Conservation (phyloP, 2,329 filamentous ascomycete genomes). For the Emergomyces pasteurianus region DNA sequence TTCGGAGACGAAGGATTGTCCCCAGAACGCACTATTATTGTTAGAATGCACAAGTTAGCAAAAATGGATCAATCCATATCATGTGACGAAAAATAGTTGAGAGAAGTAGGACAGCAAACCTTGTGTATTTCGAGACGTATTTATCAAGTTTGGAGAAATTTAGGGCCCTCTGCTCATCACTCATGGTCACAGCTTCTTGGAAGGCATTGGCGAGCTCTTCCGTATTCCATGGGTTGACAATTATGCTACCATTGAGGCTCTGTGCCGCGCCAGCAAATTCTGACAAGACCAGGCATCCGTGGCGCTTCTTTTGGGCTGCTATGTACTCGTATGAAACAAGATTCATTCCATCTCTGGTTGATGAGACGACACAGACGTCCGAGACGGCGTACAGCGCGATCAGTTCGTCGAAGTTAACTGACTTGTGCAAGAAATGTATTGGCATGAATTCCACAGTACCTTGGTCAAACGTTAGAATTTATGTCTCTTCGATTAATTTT, state of each 20-base stretch:
- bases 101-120: constrained; percentile 29
- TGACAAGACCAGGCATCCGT: constrained; percentile 88
- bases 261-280: constrained; percentile 96
- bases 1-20: constrained; percentile 80
- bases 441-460: constrained; percentile 96
- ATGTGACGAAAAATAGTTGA: not conserved
- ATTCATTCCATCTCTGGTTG: constrained; percentile 98
- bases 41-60: constrained; percentile 13
- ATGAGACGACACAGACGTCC: constrained; percentile 84
- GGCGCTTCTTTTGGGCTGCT: constrained; percentile 76
- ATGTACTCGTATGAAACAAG: constrained; percentile 98
- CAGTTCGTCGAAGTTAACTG: constrained; percentile 85
- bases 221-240: constrained; percentile 98
- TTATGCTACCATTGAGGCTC: constrained; percentile 81
- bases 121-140: constrained; percentile 96
- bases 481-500: not conserved
- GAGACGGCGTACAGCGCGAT: constrained; percentile 87
- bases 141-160: constrained; percentile 89
- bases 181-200: constrained; percentile 94
- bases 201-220: constrained; percentile 89
- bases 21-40: constrained; percentile 70
- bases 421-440: constrained; percentile 97
- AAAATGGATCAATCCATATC: not conserved
- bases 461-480: constrained; percentile 17
- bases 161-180: constrained; percentile 67